Conservation (phyloP, 306 rosid species). For the Corylus americana region DNA sequence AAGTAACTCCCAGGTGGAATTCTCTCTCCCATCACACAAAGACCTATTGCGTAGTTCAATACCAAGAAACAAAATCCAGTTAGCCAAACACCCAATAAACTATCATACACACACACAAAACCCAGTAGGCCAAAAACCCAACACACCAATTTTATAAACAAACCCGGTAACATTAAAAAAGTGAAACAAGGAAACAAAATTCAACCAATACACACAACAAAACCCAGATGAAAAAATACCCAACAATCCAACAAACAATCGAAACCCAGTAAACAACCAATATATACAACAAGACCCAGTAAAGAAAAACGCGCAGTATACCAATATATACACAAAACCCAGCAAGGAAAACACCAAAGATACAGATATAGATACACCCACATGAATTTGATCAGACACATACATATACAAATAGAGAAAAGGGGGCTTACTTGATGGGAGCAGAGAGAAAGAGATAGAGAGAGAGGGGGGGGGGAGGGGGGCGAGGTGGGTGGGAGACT, state of each 20-base stretch:
- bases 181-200: not conserved
- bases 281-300: not conserved
- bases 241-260: not conserved
- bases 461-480: not conserved
- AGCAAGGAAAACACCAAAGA: not conserved
- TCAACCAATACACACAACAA: not conserved
- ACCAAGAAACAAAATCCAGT: conserved; percentile 20
- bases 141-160: not conserved
- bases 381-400: not conserved
- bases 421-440: conserved; percentile 11
- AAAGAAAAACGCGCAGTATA: not conserved
- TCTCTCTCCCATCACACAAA: conserved; percentile 77
- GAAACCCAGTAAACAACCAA: not conserved
- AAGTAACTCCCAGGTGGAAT: conserved; percentile 82
- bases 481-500: no score
- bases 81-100: not conserved
- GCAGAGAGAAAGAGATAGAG: not conserved
- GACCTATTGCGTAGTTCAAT: conserved; percentile 10
- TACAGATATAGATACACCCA: not conserved
- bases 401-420: not conserved
- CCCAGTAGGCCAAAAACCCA: not conserved
- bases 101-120: not conserved
- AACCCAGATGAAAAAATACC: not conserved
- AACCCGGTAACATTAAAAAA: not conserved
- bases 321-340: conserved; percentile 3